A percentile compares a stretch with the other conserved stretches of the same genome.
These are phyloP conservation scores for Euclidium syriacum DNA, from an alignment of 345 rosid genomes.

Conservation along the genomic window DNA sequence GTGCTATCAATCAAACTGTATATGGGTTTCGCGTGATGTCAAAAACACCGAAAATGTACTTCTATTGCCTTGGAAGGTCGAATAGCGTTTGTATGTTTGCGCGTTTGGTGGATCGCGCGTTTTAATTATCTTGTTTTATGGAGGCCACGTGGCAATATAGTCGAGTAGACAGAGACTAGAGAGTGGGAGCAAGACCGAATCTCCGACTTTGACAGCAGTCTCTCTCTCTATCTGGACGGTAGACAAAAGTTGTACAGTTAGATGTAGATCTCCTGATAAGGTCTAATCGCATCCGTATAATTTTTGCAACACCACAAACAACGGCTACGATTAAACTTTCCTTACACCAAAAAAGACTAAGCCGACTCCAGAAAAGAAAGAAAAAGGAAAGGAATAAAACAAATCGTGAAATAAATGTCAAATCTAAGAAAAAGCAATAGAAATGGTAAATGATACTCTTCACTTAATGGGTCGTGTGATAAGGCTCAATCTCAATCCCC, in stretches of 20 bases:
- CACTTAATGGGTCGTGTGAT: slow-evolving; percentile 11
- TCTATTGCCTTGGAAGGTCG: neutral
- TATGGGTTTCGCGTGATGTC: neutral
- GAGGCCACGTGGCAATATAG: slow-evolving; percentile 19
- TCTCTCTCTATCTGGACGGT: slow-evolving; percentile 30
- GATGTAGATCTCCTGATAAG: slow-evolving; percentile 7
- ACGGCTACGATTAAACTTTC: slow-evolving; percentile 15
- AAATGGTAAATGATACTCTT: slow-evolving; percentile 11
- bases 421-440: slow-evolving; percentile 18
- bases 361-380: neutral
- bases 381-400: neutral
- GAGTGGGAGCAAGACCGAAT: slow-evolving; percentile 17
- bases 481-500: slow-evolving; percentile 24
- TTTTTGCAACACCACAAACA: neutral
- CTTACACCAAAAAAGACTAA: neutral
- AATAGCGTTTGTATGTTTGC: slow-evolving; percentile 3
- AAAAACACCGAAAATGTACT: neutral
- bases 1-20: neutral
- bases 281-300: slow-evolving; percentile 6
- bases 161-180: slow-evolving; percentile 28
- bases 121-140: neutral
- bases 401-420: slow-evolving; percentile 29
- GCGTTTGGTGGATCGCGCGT: slow-evolving; percentile 19
- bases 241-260: slow-evolving; percentile 25
- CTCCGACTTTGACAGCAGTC: slow-evolving; percentile 30